Conservation (phyloP, 495 filamentous ascomycete genomes). For the Aspergillus indologenus region DNA sequence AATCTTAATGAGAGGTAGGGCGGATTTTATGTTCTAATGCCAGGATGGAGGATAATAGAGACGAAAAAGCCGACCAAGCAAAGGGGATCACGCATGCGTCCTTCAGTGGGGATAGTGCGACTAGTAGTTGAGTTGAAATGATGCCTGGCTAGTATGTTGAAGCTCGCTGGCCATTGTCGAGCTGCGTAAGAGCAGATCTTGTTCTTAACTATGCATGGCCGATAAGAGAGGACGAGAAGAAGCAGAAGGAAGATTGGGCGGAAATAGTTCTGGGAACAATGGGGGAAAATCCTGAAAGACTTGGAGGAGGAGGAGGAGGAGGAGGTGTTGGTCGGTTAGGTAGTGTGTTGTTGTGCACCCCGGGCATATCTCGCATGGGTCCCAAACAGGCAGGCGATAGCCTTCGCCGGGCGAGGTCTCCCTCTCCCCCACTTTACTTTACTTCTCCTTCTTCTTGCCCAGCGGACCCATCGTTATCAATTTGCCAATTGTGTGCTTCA, state of each 20-base stretch:
- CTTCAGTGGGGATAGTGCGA: neutral
- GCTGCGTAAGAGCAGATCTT: neutral
- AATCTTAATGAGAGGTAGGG: neutral
- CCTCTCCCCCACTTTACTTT: neutral
- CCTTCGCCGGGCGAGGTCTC: no score
- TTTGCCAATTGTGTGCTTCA: neutral
- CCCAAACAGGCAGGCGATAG: neutral
- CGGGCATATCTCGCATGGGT: neutral
- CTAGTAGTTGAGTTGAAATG: neutral
- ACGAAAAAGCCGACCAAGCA: neutral
- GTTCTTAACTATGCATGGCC: neutral
- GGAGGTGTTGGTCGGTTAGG: no score
- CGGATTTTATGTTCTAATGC: neutral
- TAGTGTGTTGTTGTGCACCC: neutral
- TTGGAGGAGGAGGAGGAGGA: no score
- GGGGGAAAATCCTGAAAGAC: no score
- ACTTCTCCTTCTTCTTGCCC: neutral
- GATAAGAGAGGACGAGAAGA: neutral
- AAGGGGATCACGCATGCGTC: neutral
- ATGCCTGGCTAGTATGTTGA: neutral
- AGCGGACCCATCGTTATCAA: neutral
- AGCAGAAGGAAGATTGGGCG: neutral
- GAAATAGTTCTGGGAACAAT: neutral
- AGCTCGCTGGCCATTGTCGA: neutral
- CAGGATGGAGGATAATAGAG: neutral